Evolutionary conservation across 106 monocot genomes (phyloP), one percentile per base, ranked within the genome.

Genomic region (Dioscorea alata): DNA sequence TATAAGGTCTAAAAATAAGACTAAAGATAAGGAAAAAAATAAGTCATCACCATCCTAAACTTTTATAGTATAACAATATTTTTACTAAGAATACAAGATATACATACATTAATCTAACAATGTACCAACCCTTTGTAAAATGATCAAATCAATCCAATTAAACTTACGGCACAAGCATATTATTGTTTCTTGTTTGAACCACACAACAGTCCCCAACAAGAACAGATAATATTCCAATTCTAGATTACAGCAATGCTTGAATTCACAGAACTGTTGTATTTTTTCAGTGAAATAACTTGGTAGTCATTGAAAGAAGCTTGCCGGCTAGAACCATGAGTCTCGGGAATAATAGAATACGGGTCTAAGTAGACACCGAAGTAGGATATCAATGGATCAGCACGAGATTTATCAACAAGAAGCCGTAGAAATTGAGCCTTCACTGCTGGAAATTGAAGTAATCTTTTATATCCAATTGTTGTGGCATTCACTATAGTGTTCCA

Each of bases 381-480:
- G 4, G 92, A 86, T 59, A 97, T 78, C 62, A 97, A 76, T 32
- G 97, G 97, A 70, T 85, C 87, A 14, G 89, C 97, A 23, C 97
- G 86, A 64, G 92, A 79, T 42, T 79, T 70, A 23, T 85, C 84
- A 14, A 97, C 78, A 32, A 81, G 48, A 4, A 97, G 64, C 87
- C 75, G 82, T 52, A 97, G 16, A 63, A 64, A 81, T 58, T 71
- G 84, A 5, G 79, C 35, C 65, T 84, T 59, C 1, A 85, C 74
- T 33, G 49, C 65, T 0, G 75, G 74, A 83, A 97, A 81, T 31
- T 33, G 77, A 20, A 97, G 53, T 50, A 97, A 68, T 53, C 97
- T 80, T 69, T 97, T 97, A 60, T 87, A 92, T 33, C 97, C 97
- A 48, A 97, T 84, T 4, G 97, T 97, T 7, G 97, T 90, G 18